Conservation (phyloP, 23 red algal genomes). For the Gracilaria gracilis region DNA sequence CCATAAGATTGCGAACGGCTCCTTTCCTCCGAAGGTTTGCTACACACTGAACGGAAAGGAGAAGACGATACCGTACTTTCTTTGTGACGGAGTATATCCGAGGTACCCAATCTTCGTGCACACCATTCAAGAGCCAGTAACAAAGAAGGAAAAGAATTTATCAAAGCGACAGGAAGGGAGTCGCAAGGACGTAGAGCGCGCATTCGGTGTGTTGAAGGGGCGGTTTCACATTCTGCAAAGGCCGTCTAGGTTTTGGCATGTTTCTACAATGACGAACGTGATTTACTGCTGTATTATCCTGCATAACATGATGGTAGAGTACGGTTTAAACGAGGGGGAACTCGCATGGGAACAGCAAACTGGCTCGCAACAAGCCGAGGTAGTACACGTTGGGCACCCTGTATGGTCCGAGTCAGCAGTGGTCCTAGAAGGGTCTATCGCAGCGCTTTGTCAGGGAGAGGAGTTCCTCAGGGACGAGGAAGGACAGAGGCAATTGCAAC, state of each 20-base stretch:
- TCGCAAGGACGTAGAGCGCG: conserved; percentile 17
- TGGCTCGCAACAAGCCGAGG: no score
- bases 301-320: neutral
- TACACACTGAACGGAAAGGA: neutral
- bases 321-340: neutral
- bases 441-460: neutral
- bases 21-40: neutral
- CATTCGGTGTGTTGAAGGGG: neutral
- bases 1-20: neutral
- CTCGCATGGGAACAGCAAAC: no score
- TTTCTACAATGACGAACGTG: neutral
- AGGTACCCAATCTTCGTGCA: conserved; percentile 1
- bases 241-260: neutral
- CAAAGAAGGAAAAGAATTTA: conserved; percentile 2
- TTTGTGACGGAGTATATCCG: conserved; percentile 24
- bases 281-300: neutral
- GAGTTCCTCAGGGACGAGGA: neutral
- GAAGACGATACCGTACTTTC: neutral
- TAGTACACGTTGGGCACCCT: no score
- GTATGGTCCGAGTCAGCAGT: no score
- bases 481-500: neutral
- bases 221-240: neutral
- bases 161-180: neutral
- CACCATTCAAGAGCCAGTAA: neutral
- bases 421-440: no score